Percentiles rank a stretch among this genome's conserved stretches.
Conservation (phyloP, 306 rosid species). For the Corylus americana region DNA sequence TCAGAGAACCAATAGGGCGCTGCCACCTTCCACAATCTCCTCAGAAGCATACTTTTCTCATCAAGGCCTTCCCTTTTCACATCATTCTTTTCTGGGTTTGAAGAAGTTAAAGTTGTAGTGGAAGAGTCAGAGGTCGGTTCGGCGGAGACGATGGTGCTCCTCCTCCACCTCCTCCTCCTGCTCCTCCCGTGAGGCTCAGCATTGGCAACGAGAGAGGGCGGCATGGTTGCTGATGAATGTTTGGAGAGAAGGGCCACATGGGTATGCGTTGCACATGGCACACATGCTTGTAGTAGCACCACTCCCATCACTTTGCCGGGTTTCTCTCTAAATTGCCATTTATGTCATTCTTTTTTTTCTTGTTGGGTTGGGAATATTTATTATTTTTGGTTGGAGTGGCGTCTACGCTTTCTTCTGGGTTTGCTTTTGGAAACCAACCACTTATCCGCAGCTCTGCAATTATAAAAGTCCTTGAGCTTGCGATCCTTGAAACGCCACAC, state of each 20-base stretch:
- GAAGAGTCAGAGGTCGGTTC: neutral
- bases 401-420: too few species aligned
- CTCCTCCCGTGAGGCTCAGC: neutral
- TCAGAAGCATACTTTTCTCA: constrained; percentile 47
- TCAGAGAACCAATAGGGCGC: constrained; percentile 89
- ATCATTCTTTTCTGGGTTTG: constrained; percentile 1
- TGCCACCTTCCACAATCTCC: constrained; percentile 94
- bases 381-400: neutral
- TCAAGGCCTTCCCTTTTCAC: constrained; percentile 56
- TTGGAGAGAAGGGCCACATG: neutral
- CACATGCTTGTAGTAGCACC: neutral
- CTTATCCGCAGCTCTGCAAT: neutral
- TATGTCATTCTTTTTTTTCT: neutral
- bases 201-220: neutral
- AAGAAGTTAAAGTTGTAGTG: neutral
- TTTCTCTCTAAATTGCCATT: neutral
- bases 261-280: too few species aligned
- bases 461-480: neutral
- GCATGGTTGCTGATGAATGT: neutral
- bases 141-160: neutral
- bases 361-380: neutral
- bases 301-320: neutral
- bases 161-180: neutral
- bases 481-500: constrained; percentile 24
- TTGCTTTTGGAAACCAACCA: neutral